Evolutionary conservation across 148 eudicot species (phyloP), one percentile per base, ranked within the genome.

Genomic region (Suaeda aralocaspica): DNA sequence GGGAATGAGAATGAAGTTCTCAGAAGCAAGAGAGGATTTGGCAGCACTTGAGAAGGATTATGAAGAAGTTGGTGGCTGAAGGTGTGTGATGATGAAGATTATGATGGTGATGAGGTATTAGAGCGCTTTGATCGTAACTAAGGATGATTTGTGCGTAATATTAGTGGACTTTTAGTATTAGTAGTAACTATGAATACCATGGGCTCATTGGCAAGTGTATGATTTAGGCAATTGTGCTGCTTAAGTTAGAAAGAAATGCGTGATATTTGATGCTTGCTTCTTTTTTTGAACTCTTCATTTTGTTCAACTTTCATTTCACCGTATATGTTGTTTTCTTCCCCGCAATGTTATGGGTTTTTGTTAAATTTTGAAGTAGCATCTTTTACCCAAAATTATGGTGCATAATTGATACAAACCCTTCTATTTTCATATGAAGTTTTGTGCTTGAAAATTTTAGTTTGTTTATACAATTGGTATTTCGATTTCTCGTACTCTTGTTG

Each of bases 1-100:
- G 79, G 79, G 79, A 28, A 76, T 71, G 75, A 62, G 79, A 76
- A 66, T 71, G 79, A 66, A 76, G 57, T 76, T 76, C 45, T 70
- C 75, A 2, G 79, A 76, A 39, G 79, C 79, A 12, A 51, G 75
- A n/a, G 79, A 71, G 41, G 79, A 76, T 29, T 71, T 76, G 58
- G 75, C 75, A 13, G 79, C 75, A 5, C 50, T 76, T 14, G 79
- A 76, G 26, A 76, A 76, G 66, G 79, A 76, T 53, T 76, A 76
- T 1, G 79, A 76, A 61, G 79, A 76, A 66, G 79, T 76, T 57
- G 75, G 79, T 19, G n/a, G 79, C 75, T 9, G 79, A 76, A 56
- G 74, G 71, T 46, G 71, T 44, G n/a, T 9, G 75, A 76, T 29
- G 75, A 76, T 19, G 79, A 71, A 3, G 79, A 68, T 36, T 71